Evolutionary conservation across 805 yeast genomes (phyloP).

Genomic region (Candida xiaguanensis): DNA sequence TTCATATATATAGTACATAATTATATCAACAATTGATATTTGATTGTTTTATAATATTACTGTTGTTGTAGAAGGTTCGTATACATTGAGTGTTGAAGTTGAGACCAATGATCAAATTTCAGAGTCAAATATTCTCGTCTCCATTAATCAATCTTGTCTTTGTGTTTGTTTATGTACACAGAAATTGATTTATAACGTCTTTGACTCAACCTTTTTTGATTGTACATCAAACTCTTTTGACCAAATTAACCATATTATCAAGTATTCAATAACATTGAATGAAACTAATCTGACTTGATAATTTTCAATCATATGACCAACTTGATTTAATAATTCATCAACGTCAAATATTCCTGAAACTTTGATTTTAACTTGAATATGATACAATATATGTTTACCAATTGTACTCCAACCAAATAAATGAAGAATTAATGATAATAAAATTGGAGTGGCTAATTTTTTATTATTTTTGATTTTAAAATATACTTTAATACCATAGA

Average conservation of each 20-base stretch:
- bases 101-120: no score
- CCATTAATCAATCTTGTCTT: no score
- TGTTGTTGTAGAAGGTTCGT: no score
- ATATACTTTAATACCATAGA: constrained; percentile 2
- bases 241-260: constrained; percentile 6
- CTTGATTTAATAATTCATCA: constrained; percentile 4
- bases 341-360: constrained; percentile 7
- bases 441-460: background rate
- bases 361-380: constrained; percentile 1
- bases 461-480: constrained; percentile 1
- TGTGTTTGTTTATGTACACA: no score
- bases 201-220: no score
- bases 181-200: no score
- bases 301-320: constrained; percentile 5
- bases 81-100: no score
- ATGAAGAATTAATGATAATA: constrained; percentile 4
- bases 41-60: no score
- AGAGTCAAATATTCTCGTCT: background rate
- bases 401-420: constrained; percentile 3
- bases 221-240: background rate
- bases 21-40: no score
- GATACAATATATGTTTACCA: constrained; percentile 4
- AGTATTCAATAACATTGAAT: constrained; percentile 3
- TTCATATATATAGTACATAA: no score
- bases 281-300: background rate